A percentile compares a stretch with the other conserved stretches of the same genome.
Conservation (phyloP, 2,329 filamentous ascomycete genomes). For the Samsoniella hepiali region DNA sequence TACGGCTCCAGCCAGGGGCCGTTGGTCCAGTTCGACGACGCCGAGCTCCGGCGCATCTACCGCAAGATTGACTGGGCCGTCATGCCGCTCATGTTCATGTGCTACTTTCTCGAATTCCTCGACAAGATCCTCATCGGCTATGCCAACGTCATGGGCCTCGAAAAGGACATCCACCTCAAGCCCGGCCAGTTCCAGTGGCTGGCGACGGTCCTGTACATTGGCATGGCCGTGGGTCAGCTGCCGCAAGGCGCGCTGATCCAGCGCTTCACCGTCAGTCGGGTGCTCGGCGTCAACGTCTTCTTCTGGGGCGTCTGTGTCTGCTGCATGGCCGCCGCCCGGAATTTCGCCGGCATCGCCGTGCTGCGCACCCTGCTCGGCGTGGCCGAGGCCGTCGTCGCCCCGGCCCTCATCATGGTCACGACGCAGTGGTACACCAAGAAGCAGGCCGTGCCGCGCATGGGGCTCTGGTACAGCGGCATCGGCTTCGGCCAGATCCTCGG, state of each 20-base stretch:
- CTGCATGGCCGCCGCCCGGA: conserved; percentile 40
- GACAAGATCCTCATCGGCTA: conserved; percentile 31
- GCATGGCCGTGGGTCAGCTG: conserved; percentile 30
- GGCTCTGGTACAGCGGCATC: conserved; percentile 32
- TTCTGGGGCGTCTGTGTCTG: conserved; percentile 40
- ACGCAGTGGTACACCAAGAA: conserved; percentile 38
- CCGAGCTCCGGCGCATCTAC: conserved; percentile 20
- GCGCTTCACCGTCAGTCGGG: conserved; percentile 32
- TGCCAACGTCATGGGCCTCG: conserved; percentile 31
- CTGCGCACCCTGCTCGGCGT: conserved; percentile 45
- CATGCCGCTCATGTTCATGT: conserved; percentile 28
- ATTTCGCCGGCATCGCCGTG: conserved; percentile 40
- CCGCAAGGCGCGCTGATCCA: conserved; percentile 33
- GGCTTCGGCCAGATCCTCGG: conserved; percentile 37
- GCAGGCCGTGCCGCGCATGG: conserved; percentile 45
- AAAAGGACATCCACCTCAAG: conserved; percentile 28
- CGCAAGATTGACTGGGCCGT: conserved; percentile 28
- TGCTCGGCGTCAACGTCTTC: conserved; percentile 33
- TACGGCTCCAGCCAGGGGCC: conserved; percentile 8
- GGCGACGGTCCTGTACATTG: conserved; percentile 32
- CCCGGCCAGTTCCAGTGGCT: conserved; percentile 33
- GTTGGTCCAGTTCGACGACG: not conserved
- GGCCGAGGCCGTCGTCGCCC: conserved; percentile 47
- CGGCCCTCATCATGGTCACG: conserved; percentile 50
- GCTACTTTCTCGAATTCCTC: conserved; percentile 29